phyloP scores from a whole-genome alignment of 768 basidiomycete genomes.

The Wakefieldia striispora region DNA sequence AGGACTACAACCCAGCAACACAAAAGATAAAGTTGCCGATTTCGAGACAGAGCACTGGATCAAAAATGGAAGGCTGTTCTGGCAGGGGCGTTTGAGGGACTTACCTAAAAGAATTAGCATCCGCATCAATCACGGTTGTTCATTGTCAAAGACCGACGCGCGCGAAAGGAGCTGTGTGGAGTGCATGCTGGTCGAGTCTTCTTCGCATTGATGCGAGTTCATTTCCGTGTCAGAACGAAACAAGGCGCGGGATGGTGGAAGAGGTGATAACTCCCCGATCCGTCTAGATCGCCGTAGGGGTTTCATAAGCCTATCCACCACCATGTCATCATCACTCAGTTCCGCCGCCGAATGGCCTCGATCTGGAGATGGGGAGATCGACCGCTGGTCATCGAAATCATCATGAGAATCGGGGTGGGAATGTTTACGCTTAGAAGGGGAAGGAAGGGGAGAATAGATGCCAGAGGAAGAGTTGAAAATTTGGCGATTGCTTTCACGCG shows the following conservation, averaged over 20 bases:
- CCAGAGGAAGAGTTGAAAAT: slow-evolving; percentile 41
- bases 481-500: slow-evolving; percentile 54
- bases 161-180: slow-evolving; percentile 16
- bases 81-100: slow-evolving; percentile 8
- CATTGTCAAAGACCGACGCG: slow-evolving; percentile 24
- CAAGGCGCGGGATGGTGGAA: slow-evolving; percentile 23
- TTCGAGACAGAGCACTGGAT: slow-evolving; percentile 18
- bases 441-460: slow-evolving; percentile 30
- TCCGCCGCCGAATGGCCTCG: slow-evolving; percentile 22
- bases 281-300: slow-evolving; percentile 34
- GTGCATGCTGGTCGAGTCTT: slow-evolving; percentile 18
- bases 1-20: slow-evolving; percentile 21
- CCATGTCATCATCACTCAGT: slow-evolving; percentile 28
- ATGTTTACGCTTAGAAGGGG: slow-evolving; percentile 38
- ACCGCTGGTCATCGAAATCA: slow-evolving; percentile 12
- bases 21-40: slow-evolving; percentile 14
- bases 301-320: slow-evolving; percentile 35
- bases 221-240: slow-evolving; percentile 33
- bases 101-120: slow-evolving; percentile 27
- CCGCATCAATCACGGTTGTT: slow-evolving; percentile 21
- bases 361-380: slow-evolving; percentile 24
- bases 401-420: slow-evolving; percentile 19
- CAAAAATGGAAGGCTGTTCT: slow-evolving; percentile 19
- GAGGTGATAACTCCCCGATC: slow-evolving; percentile 28
- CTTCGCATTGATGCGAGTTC: slow-evolving; percentile 27